phyloP scores from a whole-genome alignment of 805 yeast species.

The Grigorovia transvaalensis region DNA sequence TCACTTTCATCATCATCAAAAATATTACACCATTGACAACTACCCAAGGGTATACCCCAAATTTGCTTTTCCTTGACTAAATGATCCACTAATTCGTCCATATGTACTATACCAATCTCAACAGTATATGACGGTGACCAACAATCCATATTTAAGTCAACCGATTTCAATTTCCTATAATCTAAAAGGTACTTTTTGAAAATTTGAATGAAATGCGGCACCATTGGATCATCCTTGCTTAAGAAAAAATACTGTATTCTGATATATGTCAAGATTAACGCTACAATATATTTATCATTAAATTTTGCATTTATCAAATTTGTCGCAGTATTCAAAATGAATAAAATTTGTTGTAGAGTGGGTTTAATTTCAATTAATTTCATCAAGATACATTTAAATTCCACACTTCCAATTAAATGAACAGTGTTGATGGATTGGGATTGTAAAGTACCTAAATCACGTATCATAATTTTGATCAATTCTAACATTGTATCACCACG shows the following conservation, averaged over 20 bases:
- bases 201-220: slow-evolving; percentile 36
- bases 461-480: slow-evolving; percentile 13
- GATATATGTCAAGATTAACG: slow-evolving; percentile 52
- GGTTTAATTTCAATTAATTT: slow-evolving; percentile 75
- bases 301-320: slow-evolving; percentile 42
- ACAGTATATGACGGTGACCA: slow-evolving; percentile 21
- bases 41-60: slow-evolving; percentile 70
- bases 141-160: slow-evolving; percentile 30
- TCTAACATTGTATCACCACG: slow-evolving; percentile 24
- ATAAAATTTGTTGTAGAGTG: slow-evolving; percentile 17
- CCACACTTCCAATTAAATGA: slow-evolving; percentile 24
- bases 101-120: slow-evolving; percentile 30
- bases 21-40: slow-evolving; percentile 30
- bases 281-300: slow-evolving; percentile 41
- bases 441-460: slow-evolving; percentile 21
- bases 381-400: slow-evolving; percentile 50
- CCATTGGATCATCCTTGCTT: slow-evolving; percentile 31
- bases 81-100: slow-evolving; percentile 70
- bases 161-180: slow-evolving; percentile 51
- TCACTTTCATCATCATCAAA: slow-evolving; percentile 20
- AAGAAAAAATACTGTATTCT: slow-evolving; percentile 32
- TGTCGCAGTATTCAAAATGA: slow-evolving; percentile 37
- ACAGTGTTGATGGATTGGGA: slow-evolving; percentile 8
- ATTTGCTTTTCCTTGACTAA: slow-evolving; percentile 48
- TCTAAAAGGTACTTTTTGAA: slow-evolving; percentile 54